Evolutionary conservation across 202 grass and related monocot genomes (phyloP).

Genomic region (Panicum hallii): DNA sequence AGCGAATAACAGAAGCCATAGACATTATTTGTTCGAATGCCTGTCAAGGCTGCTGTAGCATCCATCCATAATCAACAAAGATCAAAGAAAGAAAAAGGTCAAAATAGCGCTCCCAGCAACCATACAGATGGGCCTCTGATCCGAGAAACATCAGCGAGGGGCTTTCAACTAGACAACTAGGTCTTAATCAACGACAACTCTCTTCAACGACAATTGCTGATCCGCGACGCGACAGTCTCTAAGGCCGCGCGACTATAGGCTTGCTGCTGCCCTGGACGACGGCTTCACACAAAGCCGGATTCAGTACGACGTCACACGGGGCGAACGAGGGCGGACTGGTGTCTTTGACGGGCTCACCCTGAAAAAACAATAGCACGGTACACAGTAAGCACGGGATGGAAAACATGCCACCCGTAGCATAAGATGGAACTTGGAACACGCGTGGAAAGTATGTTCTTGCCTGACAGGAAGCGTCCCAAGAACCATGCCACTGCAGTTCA

Average conservation of each 20-base stretch:
- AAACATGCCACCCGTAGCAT: not conserved
- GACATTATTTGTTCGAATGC: constrained; percentile 54
- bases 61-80: constrained; percentile 52
- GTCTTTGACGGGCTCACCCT: constrained; percentile 98
- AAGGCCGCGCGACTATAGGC: constrained; percentile 52
- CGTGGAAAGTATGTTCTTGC: constrained; percentile 37
- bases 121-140: constrained; percentile 54
- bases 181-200: constrained; percentile 46
- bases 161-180: constrained; percentile 57
- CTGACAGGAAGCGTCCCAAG: constrained; percentile 84
- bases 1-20: constrained; percentile 32
- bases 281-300: constrained; percentile 40
- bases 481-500: constrained; percentile 83
- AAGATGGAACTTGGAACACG: not conserved
- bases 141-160: constrained; percentile 47
- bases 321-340: constrained; percentile 71
- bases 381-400: constrained; percentile 6
- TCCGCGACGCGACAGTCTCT: constrained; percentile 51
- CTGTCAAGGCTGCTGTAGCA: constrained; percentile 55
- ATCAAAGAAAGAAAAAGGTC: constrained; percentile 17
- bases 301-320: constrained; percentile 64
- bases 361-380: constrained; percentile 6
- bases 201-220: constrained; percentile 62
- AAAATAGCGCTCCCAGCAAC: constrained; percentile 44
- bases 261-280: constrained; percentile 68